Percentiles rank a stretch among this genome's conserved stretches.
Evolutionary conservation across 768 basidiomycete species (phyloP).

Genomic region (Pluteus cervinus): DNA sequence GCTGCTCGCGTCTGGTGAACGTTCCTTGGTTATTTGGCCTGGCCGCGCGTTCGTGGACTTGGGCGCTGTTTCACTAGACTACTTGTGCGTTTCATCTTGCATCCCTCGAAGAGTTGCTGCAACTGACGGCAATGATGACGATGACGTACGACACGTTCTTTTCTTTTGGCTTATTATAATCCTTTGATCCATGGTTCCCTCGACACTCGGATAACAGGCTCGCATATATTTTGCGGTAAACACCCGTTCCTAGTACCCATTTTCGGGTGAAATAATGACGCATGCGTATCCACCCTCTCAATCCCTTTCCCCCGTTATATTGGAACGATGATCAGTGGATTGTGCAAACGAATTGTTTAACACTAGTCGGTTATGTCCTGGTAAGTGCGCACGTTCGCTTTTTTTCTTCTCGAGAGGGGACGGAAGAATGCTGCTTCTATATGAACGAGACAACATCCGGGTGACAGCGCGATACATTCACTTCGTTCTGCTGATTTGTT

Average conservation of each 20-base stretch:
- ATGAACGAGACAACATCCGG: too few species aligned
- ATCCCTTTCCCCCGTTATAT: too few species aligned
- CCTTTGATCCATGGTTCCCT: background rate
- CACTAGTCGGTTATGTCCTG: constrained; percentile 72
- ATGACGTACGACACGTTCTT: too few species aligned
- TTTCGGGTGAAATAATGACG: background rate
- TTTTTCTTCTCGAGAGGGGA: background rate
- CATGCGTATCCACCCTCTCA: too few species aligned
- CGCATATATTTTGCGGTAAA: constrained; percentile 85
- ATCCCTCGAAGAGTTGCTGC: too few species aligned
- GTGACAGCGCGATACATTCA: too few species aligned
- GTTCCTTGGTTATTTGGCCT: constrained; percentile 2
- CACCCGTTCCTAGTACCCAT: constrained; percentile 11
- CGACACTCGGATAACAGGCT: constrained; percentile 39
- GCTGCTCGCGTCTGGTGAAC: too few species aligned
- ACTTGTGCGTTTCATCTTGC: constrained; percentile 16
- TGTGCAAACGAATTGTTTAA: constrained; percentile 85
- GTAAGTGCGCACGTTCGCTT: constrained; percentile 23
- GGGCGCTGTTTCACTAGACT: constrained; percentile 14
- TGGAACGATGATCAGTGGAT: constrained; percentile 47
- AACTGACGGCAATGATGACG: too few species aligned
- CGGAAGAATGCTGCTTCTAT: too few species aligned
- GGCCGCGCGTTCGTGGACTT: background rate
- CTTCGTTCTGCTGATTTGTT: background rate
- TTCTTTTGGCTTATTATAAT: background rate